These are phyloP conservation scores for Aureobasidium pullulans DNA, from an alignment of 2,329 filamentous ascomycete species.

Conservation along the genomic window DNA sequence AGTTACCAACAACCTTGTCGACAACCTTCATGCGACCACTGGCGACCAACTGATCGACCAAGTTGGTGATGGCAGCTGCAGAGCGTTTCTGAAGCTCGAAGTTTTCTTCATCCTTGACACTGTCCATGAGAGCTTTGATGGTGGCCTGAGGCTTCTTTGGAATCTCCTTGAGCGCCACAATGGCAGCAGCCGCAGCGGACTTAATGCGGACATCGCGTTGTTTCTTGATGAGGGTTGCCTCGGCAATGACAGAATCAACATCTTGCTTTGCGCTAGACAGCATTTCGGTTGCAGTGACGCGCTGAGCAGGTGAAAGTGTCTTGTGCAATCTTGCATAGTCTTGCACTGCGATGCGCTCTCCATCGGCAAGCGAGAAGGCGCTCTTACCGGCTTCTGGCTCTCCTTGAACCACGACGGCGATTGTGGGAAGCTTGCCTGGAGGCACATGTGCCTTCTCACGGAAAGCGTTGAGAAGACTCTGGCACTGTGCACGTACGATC, in stretches of 20 bases:
- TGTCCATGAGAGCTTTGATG: slow-evolving; percentile 98
- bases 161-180: slow-evolving; percentile 78
- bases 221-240: slow-evolving; percentile 71
- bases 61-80: slow-evolving; percentile 70
- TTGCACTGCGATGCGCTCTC: slow-evolving; percentile 75
- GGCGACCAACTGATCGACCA: slow-evolving; percentile 80
- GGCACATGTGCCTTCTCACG: slow-evolving; percentile 81
- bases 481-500: slow-evolving; percentile 82
- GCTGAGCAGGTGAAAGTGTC: slow-evolving; percentile 77
- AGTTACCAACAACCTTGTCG: slow-evolving; percentile 90
- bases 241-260: slow-evolving; percentile 64
- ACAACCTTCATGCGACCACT: slow-evolving; percentile 75
- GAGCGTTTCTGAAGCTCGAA: slow-evolving; percentile 80
- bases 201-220: slow-evolving; percentile 78
- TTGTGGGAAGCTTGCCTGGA: slow-evolving; percentile 63
- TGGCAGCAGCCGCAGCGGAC: slow-evolving; percentile 76
- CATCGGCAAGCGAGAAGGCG: slow-evolving; percentile 81
- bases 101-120: slow-evolving; percentile 91
- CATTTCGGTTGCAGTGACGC: slow-evolving; percentile 72
- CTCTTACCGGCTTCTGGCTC: slow-evolving; percentile 85
- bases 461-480: slow-evolving; percentile 84
- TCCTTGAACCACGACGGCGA: slow-evolving; percentile 89
- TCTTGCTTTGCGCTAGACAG: slow-evolving; percentile 69
- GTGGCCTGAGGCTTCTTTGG: slow-evolving; percentile 90
- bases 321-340: slow-evolving; percentile 88